Conservation (phyloP, 345 rosid genomes). For the Lagerstroemia speciosa region DNA sequence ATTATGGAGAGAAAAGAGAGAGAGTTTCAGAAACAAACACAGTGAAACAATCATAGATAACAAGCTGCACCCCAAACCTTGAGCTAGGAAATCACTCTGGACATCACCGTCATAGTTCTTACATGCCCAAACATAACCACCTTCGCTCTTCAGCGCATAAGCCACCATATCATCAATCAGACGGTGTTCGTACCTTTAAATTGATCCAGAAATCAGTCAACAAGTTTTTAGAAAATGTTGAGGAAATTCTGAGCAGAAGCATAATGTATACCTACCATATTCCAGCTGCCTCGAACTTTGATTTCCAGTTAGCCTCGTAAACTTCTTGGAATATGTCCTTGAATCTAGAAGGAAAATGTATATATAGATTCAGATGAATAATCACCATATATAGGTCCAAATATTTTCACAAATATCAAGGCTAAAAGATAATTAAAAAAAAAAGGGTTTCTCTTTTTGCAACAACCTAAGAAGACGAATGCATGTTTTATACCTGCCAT, state of each 20-base stretch:
- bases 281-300: conserved; percentile 89
- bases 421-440: background rate
- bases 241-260: background rate
- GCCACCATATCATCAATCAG: conserved; percentile 99
- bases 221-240: background rate
- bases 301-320: conserved; percentile 85
- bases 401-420: conserved; percentile 6
- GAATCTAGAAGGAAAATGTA: conserved; percentile 41
- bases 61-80: conserved; percentile 43
- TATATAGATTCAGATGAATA: conserved; percentile 6
- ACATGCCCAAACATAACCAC: conserved; percentile 99
- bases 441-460: too few species aligned
- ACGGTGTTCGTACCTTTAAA: conserved; percentile 94
- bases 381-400: background rate
- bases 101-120: conserved; percentile 99
- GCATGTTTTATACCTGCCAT: conserved; percentile 64
- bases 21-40: too few species aligned
- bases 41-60: too few species aligned
- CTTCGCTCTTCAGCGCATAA: conserved; percentile 91
- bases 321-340: conserved; percentile 98
- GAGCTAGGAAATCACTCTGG: conserved; percentile 97
- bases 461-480: background rate
- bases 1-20: background rate
- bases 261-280: conserved; percentile 56
- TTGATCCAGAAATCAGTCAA: conserved; percentile 1